Base-by-base conservation (phyloP, 2,329 filamentous ascomycete genomes). In the Cryoendolithus antarcticus region DNA sequence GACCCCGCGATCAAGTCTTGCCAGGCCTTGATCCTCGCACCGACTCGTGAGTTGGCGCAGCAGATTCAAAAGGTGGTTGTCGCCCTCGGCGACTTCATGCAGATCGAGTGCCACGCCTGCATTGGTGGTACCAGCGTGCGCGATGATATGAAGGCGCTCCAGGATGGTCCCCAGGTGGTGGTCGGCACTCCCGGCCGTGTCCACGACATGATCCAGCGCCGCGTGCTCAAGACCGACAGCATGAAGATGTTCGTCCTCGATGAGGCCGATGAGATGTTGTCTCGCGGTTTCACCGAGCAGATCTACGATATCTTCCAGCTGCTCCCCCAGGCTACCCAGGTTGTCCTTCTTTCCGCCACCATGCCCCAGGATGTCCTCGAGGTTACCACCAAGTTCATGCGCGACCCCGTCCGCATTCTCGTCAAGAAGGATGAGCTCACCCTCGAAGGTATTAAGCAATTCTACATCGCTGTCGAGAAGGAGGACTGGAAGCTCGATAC, bases 301-400 rank as follows among this genome's bases (percentile, higher is more conserved):
- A 98, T 98, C 62, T 96, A 96, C 75, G 89, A 96, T 52, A 88
- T 98, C 37, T 96, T 95, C 70, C 85, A 88, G 58, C 93, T 95
- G 58, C 80, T 98, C 1, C 91, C 91, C 10, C 91, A 88, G 19
- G 86, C 89, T 4, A 98, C 91, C 1, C 91, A 98, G 64, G 91
- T 96, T n/a, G 91, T 96, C 2, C 86, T 98, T 24, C 86, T 98
- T 51, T 94, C 86, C 39, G 91, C 91, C 48, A 98, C 91, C 4
- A 79, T 98, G 27, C 91, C 91, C 34, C 93, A 96, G 70, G 91
- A 98, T 58, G 91, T 98, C 13, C 76, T 98, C 38, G 89, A 96
- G 63, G 94, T 98, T 83, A 98, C 91, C 27, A 96, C 89, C 51
- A 96, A 96, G 65, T 98, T 98, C 74, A 98, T 98, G 91, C 94